Percentiles rank a stretch among this genome's conserved stretches.
phyloP scores from a whole-genome alignment of 2,329 filamentous ascomycete genomes.

The Clarireedia monteithiana region DNA sequence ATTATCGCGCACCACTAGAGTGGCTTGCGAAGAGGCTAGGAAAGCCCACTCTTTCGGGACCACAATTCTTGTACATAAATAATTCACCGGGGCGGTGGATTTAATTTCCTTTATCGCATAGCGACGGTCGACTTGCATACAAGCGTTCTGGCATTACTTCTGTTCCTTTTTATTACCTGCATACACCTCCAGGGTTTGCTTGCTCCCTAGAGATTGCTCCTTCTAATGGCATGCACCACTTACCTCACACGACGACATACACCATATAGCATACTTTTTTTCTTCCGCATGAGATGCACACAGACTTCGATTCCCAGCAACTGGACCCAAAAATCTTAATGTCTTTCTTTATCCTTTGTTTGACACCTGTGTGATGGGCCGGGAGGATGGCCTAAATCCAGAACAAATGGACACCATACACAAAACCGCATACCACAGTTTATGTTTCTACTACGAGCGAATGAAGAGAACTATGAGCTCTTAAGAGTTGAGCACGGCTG shows the following conservation, averaged over 20 bases:
- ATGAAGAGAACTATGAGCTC: not conserved
- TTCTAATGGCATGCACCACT: slow-evolving; percentile 4
- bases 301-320: slow-evolving; percentile 1
- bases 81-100: not conserved
- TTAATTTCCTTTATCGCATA: slow-evolving; percentile 10
- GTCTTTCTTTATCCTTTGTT: slow-evolving; percentile 7
- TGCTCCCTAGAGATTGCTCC: not conserved
- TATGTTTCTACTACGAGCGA: not conserved
- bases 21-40: not conserved
- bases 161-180: slow-evolving; percentile 1
- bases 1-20: too few species aligned
- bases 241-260: not conserved
- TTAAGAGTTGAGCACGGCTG: not conserved
- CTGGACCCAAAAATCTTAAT: slow-evolving; percentile 3
- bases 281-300: not conserved
- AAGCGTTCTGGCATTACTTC: slow-evolving; percentile 2
- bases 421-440: not conserved
- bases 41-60: not conserved
- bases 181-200: not conserved
- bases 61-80: slow-evolving; percentile 10
- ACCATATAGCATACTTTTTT: slow-evolving; percentile 1
- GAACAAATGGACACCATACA: not conserved
- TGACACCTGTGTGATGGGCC: not conserved
- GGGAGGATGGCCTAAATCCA: not conserved
- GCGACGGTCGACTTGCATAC: slow-evolving; percentile 6